Evolutionary conservation across 2,329 filamentous ascomycete genomes (phyloP), one percentile per base, ranked within the genome.

Genomic region (Escovopsis sp.): DNA sequence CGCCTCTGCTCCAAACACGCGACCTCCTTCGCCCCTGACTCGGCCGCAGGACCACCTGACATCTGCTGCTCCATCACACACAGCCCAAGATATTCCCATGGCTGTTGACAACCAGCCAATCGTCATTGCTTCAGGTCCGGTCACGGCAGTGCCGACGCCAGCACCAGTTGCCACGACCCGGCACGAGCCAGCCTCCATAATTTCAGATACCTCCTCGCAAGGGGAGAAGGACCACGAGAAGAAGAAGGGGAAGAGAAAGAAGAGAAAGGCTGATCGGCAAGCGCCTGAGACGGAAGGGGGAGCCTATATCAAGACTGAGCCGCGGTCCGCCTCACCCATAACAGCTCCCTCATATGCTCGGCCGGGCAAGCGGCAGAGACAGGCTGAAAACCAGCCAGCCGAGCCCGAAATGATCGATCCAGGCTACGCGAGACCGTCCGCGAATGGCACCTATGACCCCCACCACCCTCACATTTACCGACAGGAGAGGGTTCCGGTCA

Each of bases 1-100:
- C 46, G 46, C 53, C 40, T 41, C 50, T 13, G 53, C 58, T 39
- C 45, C 52, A 47, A 53, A 58, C 38, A 51, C 48, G 37, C 57
- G 52, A 50, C 66, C 58, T 49, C 62, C 73, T 40, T 71, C 81
- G 47, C 76, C 78, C 40, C 65, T 88, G 44, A 69, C 88, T 51
- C 76, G 78, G 54, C 79, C 78, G 50, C 81, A 87, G 56, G 79
- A 88, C 52, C 11, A 12, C 30, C 74, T 79, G 39, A 79, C 78
- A 31, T 81, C 81, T 35, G 64, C 81, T 54, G 84, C 84, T 40
- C 83, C 84, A 24, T 83, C 6, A 5, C 25, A 84, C 53, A 82
- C 84, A 41, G 77, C 79, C 39, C 80, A 84, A 54, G 76, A 76
- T 48, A 70, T 81, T 57, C 65, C 71, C 48, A 55, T 80, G 62